phyloP scores from a whole-genome alignment of 441 rosid species.

The Arabidopsis lyrata region DNA sequence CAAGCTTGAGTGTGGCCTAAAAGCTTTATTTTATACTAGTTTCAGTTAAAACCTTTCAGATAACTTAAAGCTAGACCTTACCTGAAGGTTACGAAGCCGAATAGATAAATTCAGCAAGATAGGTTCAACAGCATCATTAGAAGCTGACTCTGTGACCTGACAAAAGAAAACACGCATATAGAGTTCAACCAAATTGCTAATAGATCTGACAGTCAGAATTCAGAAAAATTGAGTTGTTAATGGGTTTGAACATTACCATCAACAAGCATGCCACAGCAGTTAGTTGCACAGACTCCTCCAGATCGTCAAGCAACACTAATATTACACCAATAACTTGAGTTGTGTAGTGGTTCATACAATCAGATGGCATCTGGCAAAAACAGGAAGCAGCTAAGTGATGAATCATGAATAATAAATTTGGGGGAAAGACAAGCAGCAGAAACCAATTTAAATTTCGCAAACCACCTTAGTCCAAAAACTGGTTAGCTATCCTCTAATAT shows the following conservation, averaged over 20 bases:
- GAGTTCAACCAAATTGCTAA: constrained; percentile 1
- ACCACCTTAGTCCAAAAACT: constrained; percentile 10
- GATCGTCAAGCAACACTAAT: constrained; percentile 92
- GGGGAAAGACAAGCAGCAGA: constrained; percentile 16
- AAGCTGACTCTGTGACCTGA: constrained; percentile 86
- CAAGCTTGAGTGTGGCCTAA: constrained; percentile 18
- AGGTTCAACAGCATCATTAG: constrained; percentile 89
- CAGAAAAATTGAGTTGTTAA: constrained; percentile 20
- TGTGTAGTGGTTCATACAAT: constrained; percentile 79
- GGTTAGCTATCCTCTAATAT: constrained; percentile 18
- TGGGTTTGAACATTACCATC: constrained; percentile 56
- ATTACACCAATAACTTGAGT: constrained; percentile 90
- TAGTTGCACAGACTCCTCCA: constrained; percentile 89
- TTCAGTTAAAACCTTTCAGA: constrained; percentile 9
- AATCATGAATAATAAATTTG: constrained; percentile 26
- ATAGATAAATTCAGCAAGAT: constrained; percentile 83
- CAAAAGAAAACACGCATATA: constrained; percentile 32
- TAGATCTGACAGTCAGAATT: constrained; percentile 13
- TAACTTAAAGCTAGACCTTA: constrained; percentile 39
- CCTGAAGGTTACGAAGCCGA: constrained; percentile 96
- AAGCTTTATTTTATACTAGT: constrained; percentile 12
- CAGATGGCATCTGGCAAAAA: constrained; percentile 80
- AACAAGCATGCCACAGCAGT: constrained; percentile 95
- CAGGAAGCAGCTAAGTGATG: constrained; percentile 24
- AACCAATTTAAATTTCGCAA: neutral